phyloP scores from a whole-genome alignment of 164 flowering plant species.

The Malania oleifera region DNA sequence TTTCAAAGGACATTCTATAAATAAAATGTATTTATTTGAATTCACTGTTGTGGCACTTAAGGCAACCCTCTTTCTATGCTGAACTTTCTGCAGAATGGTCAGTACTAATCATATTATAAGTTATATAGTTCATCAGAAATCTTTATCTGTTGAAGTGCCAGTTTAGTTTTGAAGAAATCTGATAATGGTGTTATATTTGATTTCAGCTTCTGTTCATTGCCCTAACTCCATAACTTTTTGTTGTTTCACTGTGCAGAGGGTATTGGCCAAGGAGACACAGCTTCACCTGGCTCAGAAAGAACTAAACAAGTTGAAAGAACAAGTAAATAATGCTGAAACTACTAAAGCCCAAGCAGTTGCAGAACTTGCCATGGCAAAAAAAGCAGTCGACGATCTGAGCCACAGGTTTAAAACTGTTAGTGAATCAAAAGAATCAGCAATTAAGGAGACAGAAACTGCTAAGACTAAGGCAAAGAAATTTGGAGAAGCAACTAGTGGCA shows the following conservation, averaged over 20 bases:
- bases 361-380: constrained; percentile 76
- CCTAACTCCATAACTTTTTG: not conserved
- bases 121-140: not conserved
- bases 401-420: constrained; percentile 44
- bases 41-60: no score
- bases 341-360: constrained; percentile 60
- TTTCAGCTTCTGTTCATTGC: not conserved
- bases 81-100: no score
- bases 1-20: no score
- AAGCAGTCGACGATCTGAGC: constrained; percentile 58
- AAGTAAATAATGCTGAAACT: constrained; percentile 65
- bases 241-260: constrained; percentile 44
- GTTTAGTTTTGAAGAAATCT: not conserved
- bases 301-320: constrained; percentile 72
- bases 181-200: not conserved
- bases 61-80: no score
- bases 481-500: constrained; percentile 37
- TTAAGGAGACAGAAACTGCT: constrained; percentile 55
- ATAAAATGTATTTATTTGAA: no score
- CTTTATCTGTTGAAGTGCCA: not conserved
- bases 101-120: no score
- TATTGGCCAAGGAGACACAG: constrained; percentile 74
- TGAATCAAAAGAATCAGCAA: constrained; percentile 55
- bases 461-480: constrained; percentile 46
- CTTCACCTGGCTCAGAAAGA: constrained; percentile 78